Conservation (phyloP, 371 early-diverging fungal genomes). For the Zychaea mexicana region DNA sequence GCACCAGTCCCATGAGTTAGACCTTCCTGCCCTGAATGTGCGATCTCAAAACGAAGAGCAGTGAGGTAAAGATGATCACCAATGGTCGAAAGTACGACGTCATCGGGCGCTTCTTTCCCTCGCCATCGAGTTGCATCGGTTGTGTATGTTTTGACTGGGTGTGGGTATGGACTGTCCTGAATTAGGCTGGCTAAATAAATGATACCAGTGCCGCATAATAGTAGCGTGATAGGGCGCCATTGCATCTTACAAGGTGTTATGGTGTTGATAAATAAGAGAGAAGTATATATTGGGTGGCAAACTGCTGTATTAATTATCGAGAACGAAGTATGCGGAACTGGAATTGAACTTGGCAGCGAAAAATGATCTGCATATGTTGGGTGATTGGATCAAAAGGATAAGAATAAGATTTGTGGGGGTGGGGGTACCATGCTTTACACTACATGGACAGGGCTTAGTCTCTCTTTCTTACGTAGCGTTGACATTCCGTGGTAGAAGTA, state of each 20-base stretch:
- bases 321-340: too few relatives aligned
- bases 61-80: slow-evolving; percentile 10
- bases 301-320: not conserved
- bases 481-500: too few relatives aligned
- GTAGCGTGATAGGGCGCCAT: slow-evolving; percentile 45
- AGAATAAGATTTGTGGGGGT: too few relatives aligned
- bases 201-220: slow-evolving; percentile 34
- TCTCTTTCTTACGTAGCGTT: too few relatives aligned
- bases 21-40: not conserved
- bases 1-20: slow-evolving; percentile 13
- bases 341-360: too few relatives aligned
- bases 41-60: slow-evolving; percentile 1
- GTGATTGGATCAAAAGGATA: too few relatives aligned
- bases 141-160: slow-evolving; percentile 29
- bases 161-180: slow-evolving; percentile 40
- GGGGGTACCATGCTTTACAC: too few relatives aligned
- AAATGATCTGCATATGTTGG: too few relatives aligned
- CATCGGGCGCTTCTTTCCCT: slow-evolving; percentile 14
- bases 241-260: slow-evolving; percentile 24
- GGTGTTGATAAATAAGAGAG: not conserved
- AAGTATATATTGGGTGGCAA: not conserved
- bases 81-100: not conserved
- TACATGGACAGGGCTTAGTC: too few relatives aligned
- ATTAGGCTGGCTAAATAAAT: slow-evolving; percentile 41
- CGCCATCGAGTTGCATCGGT: slow-evolving; percentile 14